Base-by-base conservation (phyloP, 805 yeast species). In the Kregervanrija delftensis region DNA sequence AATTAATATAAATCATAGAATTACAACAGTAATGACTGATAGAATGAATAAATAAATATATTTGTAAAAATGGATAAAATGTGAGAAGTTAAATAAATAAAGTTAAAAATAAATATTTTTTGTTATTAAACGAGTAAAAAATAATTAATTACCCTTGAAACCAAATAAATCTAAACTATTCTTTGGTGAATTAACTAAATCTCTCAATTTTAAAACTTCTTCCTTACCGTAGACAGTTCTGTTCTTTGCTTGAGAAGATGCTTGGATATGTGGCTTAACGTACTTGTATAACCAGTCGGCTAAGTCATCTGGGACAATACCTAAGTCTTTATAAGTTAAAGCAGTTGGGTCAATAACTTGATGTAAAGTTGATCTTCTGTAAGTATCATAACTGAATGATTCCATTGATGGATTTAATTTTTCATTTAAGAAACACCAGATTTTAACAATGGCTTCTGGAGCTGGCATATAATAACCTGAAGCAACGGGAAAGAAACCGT, bases 341-440 rank as follows among this genome's bases (percentile, higher is more conserved):
- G 87, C 88, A 12, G 61, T 58, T 30, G 76, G 72, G 57, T 81
- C 85, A 49, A 81, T 71, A 15, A 56, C 58, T 65, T 87, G 95
- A 65, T 83, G 72, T 47, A 83, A 72, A 56, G 76, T 72, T 64
- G 80, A 79, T 68, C 95, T 79, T 64, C 80, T 84, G 45, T 83
- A 74, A 62, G 81, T 81, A 64, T 87, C 96, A 28, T 86, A 77
- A 57, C 80, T 83, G 48, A 77, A 39, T 4, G 60, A 48, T 13
- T 49, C 51, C 50, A 59, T 37, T 36, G 50, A 48, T 49, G 76
- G 73, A 49, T 79, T 79, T 41, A 67, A 65, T 15, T 66, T 58
- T 57, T 71, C 74, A 43, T 75, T 72, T 33, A 73, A 47, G 44
- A 43, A 53, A 45, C 61, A 57, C 60, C 60, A 61, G 9, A 45